Evolutionary conservation across 371 early-diverging fungal species (phyloP), one percentile per base, ranked within the genome.

Genomic region (Actinomortierella ambigua): DNA sequence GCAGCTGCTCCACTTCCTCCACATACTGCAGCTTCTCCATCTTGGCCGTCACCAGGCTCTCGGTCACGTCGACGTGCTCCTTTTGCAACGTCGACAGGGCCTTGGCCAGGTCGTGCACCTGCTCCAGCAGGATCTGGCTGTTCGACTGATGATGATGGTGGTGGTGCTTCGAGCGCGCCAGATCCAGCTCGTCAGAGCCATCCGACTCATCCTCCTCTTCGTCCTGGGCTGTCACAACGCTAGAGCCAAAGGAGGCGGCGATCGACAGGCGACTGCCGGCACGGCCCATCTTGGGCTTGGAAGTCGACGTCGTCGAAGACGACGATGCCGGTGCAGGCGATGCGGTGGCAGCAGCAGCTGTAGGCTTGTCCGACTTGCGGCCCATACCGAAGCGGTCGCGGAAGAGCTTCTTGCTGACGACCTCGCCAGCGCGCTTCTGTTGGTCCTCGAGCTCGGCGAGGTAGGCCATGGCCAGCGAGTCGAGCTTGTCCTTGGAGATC

Each of bases 401-500:
- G 69, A 62, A 64, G 24, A 42, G 28, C 18, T 50, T 68, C 53
- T 61, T 67, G 64, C 52, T 84, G 24, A 84, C 59, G n/a, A 85
- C 84, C 63, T 85, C 85, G 24, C 82, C 85, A 0, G 86, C 80
- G 22, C 85, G 83, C 63, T 85, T 83, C 61, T 88, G 81, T 60
- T 86, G 84, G 50, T 88, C 80, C 54, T 88, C 88, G 24, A 86
- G 44, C 55, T 88, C 88, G 3, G 78, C 61, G 3, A 82, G 69
- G 66, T 92, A 93, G 41, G 87, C 81, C 17, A 81, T 84, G 2
- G 92, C 88, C 22, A 96, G 80, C 28, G 84, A 80, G 55, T 88
- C 93, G 59, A 97, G 81, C 63, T 86, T 84, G 14, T 81, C 77
- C 44, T 85, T 83, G 3, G 90, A 85, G 44, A 96, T 89, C 4